Evolutionary conservation across 306 rosid species (phyloP).

Genomic region (Cucumis melo): DNA sequence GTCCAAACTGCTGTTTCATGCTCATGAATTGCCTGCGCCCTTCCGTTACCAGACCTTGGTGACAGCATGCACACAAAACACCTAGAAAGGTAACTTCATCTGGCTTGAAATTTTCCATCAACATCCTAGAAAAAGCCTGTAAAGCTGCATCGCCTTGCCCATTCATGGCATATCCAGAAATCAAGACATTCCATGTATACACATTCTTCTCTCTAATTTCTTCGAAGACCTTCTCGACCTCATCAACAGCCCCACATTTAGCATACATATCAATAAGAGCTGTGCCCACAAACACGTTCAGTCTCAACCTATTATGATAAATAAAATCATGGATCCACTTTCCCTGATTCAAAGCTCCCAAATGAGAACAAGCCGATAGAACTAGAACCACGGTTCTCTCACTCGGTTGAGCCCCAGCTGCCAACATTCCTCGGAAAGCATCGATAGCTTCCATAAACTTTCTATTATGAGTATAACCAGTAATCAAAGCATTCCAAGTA

Average conservation of each 20-base stretch:
- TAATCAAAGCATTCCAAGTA: slow-evolving; percentile 10
- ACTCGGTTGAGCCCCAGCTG: slow-evolving; percentile 2
- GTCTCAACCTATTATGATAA: slow-evolving; percentile 1
- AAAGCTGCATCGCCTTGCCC: slow-evolving; percentile 7
- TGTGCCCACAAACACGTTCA: slow-evolving; percentile 9
- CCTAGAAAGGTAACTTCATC: slow-evolving; percentile 6
- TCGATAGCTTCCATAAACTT: slow-evolving; percentile 5
- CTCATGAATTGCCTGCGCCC: slow-evolving; percentile 1
- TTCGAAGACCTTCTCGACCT: slow-evolving; percentile 5
- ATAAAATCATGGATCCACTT: slow-evolving; percentile 8
- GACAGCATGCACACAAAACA: slow-evolving; percentile 10
- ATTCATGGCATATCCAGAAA: slow-evolving; percentile 11
- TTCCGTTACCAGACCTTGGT: slow-evolving; percentile 10
- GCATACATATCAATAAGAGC: slow-evolving; percentile 13
- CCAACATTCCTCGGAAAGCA: slow-evolving; percentile 4
- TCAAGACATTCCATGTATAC: slow-evolving; percentile 7
- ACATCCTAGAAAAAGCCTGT: slow-evolving; percentile 8
- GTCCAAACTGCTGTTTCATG: slow-evolving; percentile 7
- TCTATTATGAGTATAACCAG: slow-evolving; percentile 7
- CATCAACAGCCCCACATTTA: slow-evolving; percentile 9
- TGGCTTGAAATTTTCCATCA: slow-evolving; percentile 6
- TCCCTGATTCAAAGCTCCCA: slow-evolving; percentile 12
- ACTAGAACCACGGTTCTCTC: slow-evolving; percentile 9
- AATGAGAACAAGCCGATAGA: slow-evolving; percentile 8
- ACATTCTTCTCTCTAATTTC: slow-evolving; percentile 4